These are phyloP conservation scores for Vitrella brassicaformis DNA, from an alignment of 73 alveolate genomes.

Conservation along the genomic window DNA sequence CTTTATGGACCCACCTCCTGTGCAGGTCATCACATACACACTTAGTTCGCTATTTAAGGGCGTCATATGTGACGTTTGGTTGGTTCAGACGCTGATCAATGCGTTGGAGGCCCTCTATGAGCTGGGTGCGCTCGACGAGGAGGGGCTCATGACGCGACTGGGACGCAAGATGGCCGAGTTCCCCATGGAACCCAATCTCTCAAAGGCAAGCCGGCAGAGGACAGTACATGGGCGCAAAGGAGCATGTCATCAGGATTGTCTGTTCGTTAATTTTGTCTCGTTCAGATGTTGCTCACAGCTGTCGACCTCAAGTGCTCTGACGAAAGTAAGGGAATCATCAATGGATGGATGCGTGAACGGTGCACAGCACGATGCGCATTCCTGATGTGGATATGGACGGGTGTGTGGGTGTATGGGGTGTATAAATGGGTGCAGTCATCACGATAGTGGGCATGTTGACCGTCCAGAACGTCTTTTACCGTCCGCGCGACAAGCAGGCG, in stretches of 20 bases:
- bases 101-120: constrained; percentile 50
- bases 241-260: no score
- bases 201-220: no score
- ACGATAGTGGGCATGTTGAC: constrained; percentile 96
- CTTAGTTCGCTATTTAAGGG: no score
- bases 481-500: constrained; percentile 90
- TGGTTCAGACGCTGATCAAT: constrained; percentile 38
- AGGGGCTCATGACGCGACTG: constrained; percentile 76
- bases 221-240: no score
- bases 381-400: not conserved
- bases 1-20: constrained; percentile 99
- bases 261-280: no score
- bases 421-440: constrained; percentile 65
- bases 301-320: constrained; percentile 67
- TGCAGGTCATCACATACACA: no score
- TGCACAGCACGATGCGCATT: no score
- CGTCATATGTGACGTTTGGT: no score
- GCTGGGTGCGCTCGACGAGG: constrained; percentile 97
- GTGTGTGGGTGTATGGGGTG: not conserved
- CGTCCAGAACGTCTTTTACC: constrained; percentile 90
- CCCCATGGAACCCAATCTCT: constrained; percentile 36
- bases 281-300: constrained; percentile 94
- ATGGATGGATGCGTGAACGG: not conserved
- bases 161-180: constrained; percentile 99
- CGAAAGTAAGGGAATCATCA: no score